Evolutionary conservation across 2,329 filamentous ascomycete genomes (phyloP), one percentile per base, ranked within the genome.

Genomic region (Pseudogymnoascus sp.): DNA sequence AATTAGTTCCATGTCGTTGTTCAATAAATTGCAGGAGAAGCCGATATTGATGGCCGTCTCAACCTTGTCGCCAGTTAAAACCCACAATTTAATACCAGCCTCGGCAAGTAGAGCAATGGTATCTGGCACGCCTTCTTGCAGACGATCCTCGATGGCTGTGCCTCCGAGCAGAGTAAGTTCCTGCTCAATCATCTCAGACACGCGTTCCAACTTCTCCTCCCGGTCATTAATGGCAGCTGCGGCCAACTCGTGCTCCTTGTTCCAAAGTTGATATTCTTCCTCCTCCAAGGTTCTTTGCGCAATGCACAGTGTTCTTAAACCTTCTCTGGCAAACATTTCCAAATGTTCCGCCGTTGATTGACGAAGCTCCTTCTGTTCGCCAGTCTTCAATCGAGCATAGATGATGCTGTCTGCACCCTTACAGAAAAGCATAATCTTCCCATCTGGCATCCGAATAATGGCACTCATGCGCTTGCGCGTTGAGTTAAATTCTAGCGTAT

Each of bases 11-110:
- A 99, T 96, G 66, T 96, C 90, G 73, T 96, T 99, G 74, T 92
- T 91, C 60, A 99, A 82, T 30, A 99, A 80, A 67, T 99, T 99
- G 77, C 95, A 99, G 9, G 95, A 99, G 74, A 97, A 99, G 2
- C 94, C 94, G 70, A 99, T 99, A 75, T 99, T 99, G 83, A 99
- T 99, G 61, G 95, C 94, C 21, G 94, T 99, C 75, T 99, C 94
- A 30, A 97, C 92, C 74, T 97, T 99, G 79, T 99, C 94, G 64
- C 95, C 94, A 13, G 94, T 99, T 65, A 99, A 77, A 59, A 99
- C 94, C 94, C 94, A 99, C 6, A 99, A 82, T 74, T 99, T 99
- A 74, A 99, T 96, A 71, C 95, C 95, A 59, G 94, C 94, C 69
- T 91, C 84, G 28, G 88, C 92, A 58, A 99, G 84, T 45, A 99